Percentiles rank a stretch among this genome's conserved stretches.
Conservation (phyloP, 2,329 filamentous ascomycete species). For the Colletotrichum aenigma region DNA sequence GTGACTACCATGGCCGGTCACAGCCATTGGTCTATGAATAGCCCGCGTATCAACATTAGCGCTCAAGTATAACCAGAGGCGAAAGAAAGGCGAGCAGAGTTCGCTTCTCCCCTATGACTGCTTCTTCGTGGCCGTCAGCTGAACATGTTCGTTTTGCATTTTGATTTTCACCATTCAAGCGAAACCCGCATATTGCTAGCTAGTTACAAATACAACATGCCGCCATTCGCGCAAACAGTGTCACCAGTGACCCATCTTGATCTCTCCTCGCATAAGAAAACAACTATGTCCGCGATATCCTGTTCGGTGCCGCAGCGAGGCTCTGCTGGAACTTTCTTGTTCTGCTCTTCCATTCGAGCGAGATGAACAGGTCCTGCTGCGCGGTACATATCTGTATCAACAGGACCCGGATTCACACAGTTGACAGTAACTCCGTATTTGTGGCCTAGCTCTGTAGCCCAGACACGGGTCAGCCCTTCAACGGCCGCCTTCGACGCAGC, state of each 20-base stretch:
- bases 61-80: not conserved
- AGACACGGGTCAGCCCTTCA: conserved; percentile 30
- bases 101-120: not conserved
- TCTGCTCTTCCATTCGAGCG: conserved; percentile 1
- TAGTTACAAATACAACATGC: not conserved
- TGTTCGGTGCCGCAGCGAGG: not conserved
- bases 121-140: not conserved
- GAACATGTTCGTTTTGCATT: not conserved
- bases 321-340: conserved; percentile 4
- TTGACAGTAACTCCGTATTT: conserved; percentile 32
- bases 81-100: not conserved
- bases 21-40: not conserved
- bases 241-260: conserved; percentile 13
- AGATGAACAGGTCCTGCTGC: conserved; percentile 2
- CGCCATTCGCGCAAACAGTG: conserved; percentile 8
- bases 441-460: conserved; percentile 36
- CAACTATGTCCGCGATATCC: conserved; percentile 9
- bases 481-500: conserved; percentile 36
- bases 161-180: not conserved
- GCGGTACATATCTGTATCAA: conserved; percentile 25
- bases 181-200: not conserved
- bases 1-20: not conserved
- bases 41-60: not conserved
- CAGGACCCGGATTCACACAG: conserved; percentile 33
- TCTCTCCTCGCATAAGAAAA: conserved; percentile 3